A percentile compares a stretch with the other conserved stretches of the same genome.
phyloP scores from a whole-genome alignment of 306 rosid species.

The Dalbergia cochinchinensis region DNA sequence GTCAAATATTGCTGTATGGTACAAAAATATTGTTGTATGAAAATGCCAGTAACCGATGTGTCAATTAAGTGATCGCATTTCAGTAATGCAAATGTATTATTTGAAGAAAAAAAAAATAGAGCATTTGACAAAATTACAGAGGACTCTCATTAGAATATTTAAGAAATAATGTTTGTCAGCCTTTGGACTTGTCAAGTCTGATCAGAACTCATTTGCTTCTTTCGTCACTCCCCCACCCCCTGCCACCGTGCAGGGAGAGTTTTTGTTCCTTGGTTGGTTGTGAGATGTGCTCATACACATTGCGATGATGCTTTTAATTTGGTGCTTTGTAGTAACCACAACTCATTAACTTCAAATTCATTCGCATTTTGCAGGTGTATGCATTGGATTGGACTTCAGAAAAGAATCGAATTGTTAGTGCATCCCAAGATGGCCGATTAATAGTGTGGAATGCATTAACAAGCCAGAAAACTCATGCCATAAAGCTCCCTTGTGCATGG shows the following conservation, averaged over 20 bases:
- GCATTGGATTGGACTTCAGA: constrained; percentile 98
- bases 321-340: not conserved
- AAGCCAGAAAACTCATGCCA: constrained; percentile 94
- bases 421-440: constrained; percentile 93
- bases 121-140: too few relatives aligned
- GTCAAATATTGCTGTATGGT: not conserved
- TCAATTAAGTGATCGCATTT: not conserved
- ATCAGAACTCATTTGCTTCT: constrained; percentile 5
- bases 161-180: not conserved
- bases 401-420: constrained; percentile 93
- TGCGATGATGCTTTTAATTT: not conserved
- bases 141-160: not conserved
- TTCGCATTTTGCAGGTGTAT: constrained; percentile 69
- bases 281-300: not conserved
- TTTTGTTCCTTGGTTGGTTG: constrained; percentile 1
- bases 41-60: not conserved
- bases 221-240: constrained; percentile 4
- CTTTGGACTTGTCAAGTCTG: not conserved
- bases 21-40: not conserved
- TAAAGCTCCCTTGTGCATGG: constrained; percentile 98
- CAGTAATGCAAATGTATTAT: not conserved
- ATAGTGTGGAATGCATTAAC: constrained; percentile 98
- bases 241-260: too few relatives aligned
- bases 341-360: constrained; percentile 1
- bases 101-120: too few relatives aligned